Percentiles rank a stretch among this genome's conserved stretches.
These are phyloP conservation scores for Pseudogymnoascus sp. DNA, from an alignment of 2,329 filamentous ascomycete species.

Conservation along the genomic window DNA sequence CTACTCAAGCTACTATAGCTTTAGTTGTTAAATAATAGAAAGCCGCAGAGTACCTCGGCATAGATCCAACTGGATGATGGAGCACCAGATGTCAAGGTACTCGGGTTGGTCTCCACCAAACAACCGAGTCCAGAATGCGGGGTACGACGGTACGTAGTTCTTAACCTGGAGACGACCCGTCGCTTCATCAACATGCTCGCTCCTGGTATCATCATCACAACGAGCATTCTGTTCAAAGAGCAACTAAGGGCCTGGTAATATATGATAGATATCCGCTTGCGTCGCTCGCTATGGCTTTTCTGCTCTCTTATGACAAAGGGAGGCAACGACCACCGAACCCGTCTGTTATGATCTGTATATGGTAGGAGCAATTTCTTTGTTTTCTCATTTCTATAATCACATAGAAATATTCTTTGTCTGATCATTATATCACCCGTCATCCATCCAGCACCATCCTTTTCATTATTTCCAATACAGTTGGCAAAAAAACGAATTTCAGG, in stretches of 20 bases:
- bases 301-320: not conserved
- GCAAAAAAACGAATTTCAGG: not conserved
- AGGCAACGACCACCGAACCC: not conserved
- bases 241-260: not conserved
- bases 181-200: not conserved
- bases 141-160: not conserved
- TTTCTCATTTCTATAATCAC: constrained; percentile 3
- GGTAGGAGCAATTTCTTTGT: constrained; percentile 1
- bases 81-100: not conserved
- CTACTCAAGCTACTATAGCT: not conserved
- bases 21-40: not conserved
- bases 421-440: not conserved
- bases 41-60: not conserved
- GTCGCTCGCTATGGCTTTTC: not conserved
- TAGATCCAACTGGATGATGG: not conserved
- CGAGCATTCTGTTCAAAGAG: not conserved
- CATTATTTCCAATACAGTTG: not conserved
- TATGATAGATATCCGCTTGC: not conserved
- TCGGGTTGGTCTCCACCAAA: not conserved
- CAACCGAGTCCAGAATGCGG: constrained; percentile 9
- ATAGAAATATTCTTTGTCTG: not conserved
- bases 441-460: not conserved
- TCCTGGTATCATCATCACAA: not conserved
- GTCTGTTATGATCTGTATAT: not conserved
- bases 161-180: not conserved